These are phyloP conservation scores for Globisporangium iwayamae DNA, from an alignment of 352 stramenopile species.

Conservation along the genomic window DNA sequence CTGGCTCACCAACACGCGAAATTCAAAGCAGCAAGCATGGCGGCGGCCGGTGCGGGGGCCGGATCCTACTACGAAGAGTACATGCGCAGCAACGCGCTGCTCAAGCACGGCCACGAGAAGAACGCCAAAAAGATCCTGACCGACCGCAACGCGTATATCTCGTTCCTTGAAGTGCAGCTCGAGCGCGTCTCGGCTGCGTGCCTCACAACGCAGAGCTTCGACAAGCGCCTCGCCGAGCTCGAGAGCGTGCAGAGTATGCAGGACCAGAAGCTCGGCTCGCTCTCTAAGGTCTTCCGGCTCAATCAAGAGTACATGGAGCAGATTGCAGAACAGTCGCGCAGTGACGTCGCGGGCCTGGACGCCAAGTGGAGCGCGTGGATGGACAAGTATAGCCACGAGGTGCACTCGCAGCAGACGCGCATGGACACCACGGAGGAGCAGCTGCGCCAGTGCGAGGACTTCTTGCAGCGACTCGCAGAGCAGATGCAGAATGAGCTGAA, in stretches of 20 bases:
- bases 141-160: slow-evolving; percentile 84
- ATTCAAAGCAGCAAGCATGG: not conserved
- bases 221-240: slow-evolving; percentile 53
- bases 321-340: slow-evolving; percentile 31
- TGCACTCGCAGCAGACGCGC: slow-evolving; percentile 34
- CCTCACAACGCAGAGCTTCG: slow-evolving; percentile 64
- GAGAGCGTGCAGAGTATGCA: slow-evolving; percentile 37
- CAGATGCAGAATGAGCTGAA: slow-evolving; percentile 28
- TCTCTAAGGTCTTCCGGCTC: slow-evolving; percentile 65
- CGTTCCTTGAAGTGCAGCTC: slow-evolving; percentile 85
- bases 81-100: slow-evolving; percentile 70
- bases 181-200: slow-evolving; percentile 83
- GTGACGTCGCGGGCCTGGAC: slow-evolving; percentile 32
- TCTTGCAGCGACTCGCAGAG: slow-evolving; percentile 31
- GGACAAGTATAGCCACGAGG: slow-evolving; percentile 51
- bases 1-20: not conserved
- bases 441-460: slow-evolving; percentile 36
- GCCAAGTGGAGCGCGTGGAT: slow-evolving; percentile 56
- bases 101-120: slow-evolving; percentile 48
- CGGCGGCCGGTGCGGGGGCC: not conserved
- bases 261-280: slow-evolving; percentile 58
- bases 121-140: slow-evolving; percentile 77
- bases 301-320: slow-evolving; percentile 77
- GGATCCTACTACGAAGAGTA: slow-evolving; percentile 84
- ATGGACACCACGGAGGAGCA: slow-evolving; percentile 36